phyloP scores from a whole-genome alignment of 371 early-diverging fungal species.

The Mucor mucedo region DNA sequence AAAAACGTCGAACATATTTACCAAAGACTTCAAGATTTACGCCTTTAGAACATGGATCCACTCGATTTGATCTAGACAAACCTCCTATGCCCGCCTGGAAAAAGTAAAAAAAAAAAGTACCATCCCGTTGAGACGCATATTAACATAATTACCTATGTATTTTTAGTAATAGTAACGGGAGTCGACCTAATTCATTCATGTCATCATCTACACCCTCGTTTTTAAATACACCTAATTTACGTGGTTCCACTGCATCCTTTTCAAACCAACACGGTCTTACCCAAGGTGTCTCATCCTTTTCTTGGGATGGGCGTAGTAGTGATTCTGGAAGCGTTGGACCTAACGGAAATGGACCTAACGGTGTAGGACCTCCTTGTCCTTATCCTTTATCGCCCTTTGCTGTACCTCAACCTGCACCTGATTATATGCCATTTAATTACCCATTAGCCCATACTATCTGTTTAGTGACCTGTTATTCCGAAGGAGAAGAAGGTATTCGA shows the following conservation, averaged over 20 bases:
- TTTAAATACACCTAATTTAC: constrained; percentile 9
- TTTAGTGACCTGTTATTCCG: constrained; percentile 91
- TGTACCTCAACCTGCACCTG: constrained; percentile 53
- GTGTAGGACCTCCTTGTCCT: constrained; percentile 30
- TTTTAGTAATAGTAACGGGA: constrained; percentile 4
- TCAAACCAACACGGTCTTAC: constrained; percentile 11
- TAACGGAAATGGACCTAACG: constrained; percentile 3
- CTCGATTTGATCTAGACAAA: constrained; percentile 42
- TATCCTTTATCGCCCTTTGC: constrained; percentile 47
- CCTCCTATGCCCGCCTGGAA: constrained; percentile 48
- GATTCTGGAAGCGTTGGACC: constrained; percentile 14
- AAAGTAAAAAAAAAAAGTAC: constrained; percentile 12
- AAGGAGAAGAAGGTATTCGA: constrained; percentile 88
- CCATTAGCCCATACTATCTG: constrained; percentile 77
- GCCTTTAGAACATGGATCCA: constrained; percentile 42
- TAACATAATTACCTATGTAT: background rate
- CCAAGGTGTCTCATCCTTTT: constrained; percentile 15
- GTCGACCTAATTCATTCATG: constrained; percentile 12
- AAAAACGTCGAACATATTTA: constrained; percentile 36
- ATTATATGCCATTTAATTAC: constrained; percentile 73
- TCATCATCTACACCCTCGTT: constrained; percentile 16
- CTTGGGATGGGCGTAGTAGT: constrained; percentile 28
- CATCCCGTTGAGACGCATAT: background rate
- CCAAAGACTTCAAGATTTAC: constrained; percentile 50
- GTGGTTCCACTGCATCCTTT: constrained; percentile 18